Evolutionary conservation across 345 rosid species (phyloP), one percentile per base, ranked within the genome.

Genomic region (Eutrema heterophyllum): DNA sequence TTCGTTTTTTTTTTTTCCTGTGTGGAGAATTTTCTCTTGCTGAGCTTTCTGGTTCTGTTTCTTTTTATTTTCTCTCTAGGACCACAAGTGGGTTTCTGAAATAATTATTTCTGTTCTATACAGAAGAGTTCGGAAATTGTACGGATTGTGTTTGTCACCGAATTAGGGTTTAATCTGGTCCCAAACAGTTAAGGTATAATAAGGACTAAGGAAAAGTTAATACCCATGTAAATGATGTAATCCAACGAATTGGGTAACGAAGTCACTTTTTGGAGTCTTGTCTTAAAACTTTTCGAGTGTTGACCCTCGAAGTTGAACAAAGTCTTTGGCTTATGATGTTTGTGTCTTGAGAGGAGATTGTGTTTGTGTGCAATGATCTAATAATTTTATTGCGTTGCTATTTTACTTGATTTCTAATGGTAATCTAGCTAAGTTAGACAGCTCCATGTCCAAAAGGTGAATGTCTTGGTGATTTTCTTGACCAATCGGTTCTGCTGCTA

Each of bases 121-220:
- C 69, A 30, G 12, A 41, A 40, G 56, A 58, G 68, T 39, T 58
- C 1, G 5, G 62, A 59, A 29, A 15, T 26, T 45, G 64, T 48
- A 65, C 50, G 48, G 70, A 0, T 63, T 63, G 48, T 50, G 36
- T 38, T 58, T 51, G 48, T 35, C 32, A 11, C 18, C 7, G 10
- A 44, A 26, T 36, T 69, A 54, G 75, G 65, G 58, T 62, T 75
- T 41, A 18, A 16, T 48, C 29, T 58, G 45, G 73, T 57, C 55
- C 65, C 21, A 18, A 27, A 56, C 15, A 26, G 38, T 62, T 3
- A 29, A 18, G 46, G 38, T 46, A 10, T 55, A 32, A 55, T 55
- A 15, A 32, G 41, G n/a, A 33, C 13, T 40, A 12, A 30, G 10
- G 26, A 69, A n/a, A 44, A 62, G 66, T 55, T 55, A 32, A 7